These are phyloP conservation scores for Cytospora piceae DNA, from an alignment of 2,329 filamentous ascomycete species.

Conservation along the genomic window DNA sequence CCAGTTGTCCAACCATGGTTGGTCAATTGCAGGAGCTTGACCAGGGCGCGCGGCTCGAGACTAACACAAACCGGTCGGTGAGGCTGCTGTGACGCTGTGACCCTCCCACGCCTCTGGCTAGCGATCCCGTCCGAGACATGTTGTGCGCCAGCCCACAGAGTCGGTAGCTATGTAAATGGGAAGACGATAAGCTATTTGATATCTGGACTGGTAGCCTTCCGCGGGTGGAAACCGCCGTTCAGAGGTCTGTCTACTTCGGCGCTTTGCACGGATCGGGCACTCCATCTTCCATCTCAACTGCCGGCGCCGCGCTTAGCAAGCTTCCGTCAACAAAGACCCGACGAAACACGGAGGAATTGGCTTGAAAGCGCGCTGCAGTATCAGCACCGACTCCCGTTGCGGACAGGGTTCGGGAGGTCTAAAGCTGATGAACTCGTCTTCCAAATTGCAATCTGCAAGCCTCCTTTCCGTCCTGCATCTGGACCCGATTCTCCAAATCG, in stretches of 20 bases:
- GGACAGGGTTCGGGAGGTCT: background rate
- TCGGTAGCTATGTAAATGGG: slow-evolving; percentile 5
- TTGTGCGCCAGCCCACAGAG: background rate
- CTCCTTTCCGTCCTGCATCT: slow-evolving; percentile 25
- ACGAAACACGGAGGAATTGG: background rate
- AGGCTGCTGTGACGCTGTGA: slow-evolving; percentile 15
- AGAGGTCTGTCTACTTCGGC: slow-evolving; percentile 16
- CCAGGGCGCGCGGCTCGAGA: slow-evolving; percentile 25
- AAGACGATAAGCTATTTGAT: slow-evolving; percentile 1
- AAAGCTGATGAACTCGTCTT: background rate
- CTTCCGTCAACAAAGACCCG: slow-evolving; percentile 9
- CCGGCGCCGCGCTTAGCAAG: slow-evolving; percentile 15
- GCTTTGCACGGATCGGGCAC: slow-evolving; percentile 19
- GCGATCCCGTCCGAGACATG: slow-evolving; percentile 20
- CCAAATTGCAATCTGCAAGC: slow-evolving; percentile 30
- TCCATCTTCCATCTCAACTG: slow-evolving; percentile 16
- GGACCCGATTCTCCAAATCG: slow-evolving; percentile 21
- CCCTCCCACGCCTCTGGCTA: slow-evolving; percentile 12
- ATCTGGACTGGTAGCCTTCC: slow-evolving; percentile 9
- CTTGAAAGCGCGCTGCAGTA: slow-evolving; percentile 10
- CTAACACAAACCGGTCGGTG: slow-evolving; percentile 26
- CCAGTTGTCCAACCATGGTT: slow-evolving; percentile 27
- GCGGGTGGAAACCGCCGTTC: slow-evolving; percentile 16
- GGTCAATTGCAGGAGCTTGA: slow-evolving; percentile 28
- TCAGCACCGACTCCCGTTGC: background rate